Base-by-base conservation (phyloP, 331 rosid genomes). In the Malus hybrid region DNA sequence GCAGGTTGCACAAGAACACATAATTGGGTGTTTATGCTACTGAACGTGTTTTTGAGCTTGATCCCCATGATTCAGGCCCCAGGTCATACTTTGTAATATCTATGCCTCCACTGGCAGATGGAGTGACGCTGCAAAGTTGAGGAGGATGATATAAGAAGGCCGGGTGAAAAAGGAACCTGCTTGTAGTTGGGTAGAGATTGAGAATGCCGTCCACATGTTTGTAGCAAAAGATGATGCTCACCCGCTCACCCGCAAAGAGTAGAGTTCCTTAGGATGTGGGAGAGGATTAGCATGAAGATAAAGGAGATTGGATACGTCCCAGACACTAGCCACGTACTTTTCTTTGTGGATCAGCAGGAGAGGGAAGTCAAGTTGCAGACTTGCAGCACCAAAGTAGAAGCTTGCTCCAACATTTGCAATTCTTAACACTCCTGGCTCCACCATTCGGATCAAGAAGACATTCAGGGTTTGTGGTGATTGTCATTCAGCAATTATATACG, bases 121-220 rank as follows among this genome's bases (percentile, higher is more conserved):
- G 79, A 57, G 18, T 5, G 86, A 85, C 18, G 88, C 84, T 16
- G 82, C 83, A 61, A 82, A 80, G 28, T 83, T 85, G 65, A 79
- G 88, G 65, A 85, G 74, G 83, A 80, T 77, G 84, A 85, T 85
- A 84, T 80, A 82, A 82, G 80, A 80, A 34, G 73, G 79, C 50
- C 85, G 88, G 57, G 86, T 85, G 71, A 85, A 82, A 70, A 85
- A 85, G 73, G 80, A 86, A 75, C 89, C 85, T 36, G 89, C 87
- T 67, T 86, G 89, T 73, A 86, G 89, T 80, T 86, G 87, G 89
- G 87, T 86, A 48, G 89, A 83, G 57, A 83, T 86, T 5, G 89
- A 80, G 81, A 86, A 86, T 77, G 76, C 76, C 7, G 83, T 80
- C 50, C 87, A 86, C 66, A 64, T 83, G 81, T 86, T 83, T 72